Evolutionary conservation across 2,329 filamentous ascomycete genomes (phyloP).

Genomic region (Blastomyces percursus): DNA sequence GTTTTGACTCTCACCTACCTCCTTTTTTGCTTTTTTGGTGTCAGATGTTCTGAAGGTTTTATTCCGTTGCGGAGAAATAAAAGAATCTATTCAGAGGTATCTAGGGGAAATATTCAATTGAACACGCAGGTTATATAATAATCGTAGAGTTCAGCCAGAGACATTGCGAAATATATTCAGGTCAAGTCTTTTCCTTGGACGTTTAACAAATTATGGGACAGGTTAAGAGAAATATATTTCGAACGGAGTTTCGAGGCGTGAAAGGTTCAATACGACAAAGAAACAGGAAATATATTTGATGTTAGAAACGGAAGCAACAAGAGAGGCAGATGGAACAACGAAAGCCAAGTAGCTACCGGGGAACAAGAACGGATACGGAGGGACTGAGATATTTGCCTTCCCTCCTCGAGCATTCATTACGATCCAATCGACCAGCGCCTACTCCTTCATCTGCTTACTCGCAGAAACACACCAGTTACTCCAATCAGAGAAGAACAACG

Average conservation of each 20-base stretch:
- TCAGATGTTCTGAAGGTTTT: background rate
- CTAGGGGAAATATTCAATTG: background rate
- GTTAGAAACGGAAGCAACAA: background rate
- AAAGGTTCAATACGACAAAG: background rate
- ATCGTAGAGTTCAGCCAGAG: background rate
- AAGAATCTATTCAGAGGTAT: background rate
- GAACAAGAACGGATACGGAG: background rate
- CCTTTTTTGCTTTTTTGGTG: background rate
- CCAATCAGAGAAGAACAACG: slow-evolving; percentile 60
- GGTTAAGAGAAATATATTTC: background rate
- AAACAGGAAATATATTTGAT: background rate
- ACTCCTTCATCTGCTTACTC: slow-evolving; percentile 33
- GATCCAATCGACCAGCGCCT: slow-evolving; percentile 3
- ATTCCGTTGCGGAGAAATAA: background rate
- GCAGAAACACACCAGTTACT: slow-evolving; percentile 54
- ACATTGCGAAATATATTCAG: background rate
- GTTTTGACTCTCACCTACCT: background rate
- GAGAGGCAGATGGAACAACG: background rate
- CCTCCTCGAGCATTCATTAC: background rate
- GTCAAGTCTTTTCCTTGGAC: background rate
- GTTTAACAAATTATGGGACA: background rate
- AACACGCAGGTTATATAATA: background rate
- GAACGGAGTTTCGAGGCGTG: background rate
- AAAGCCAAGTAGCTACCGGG: background rate
- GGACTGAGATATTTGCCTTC: background rate